Evolutionary conservation across 2,329 filamentous ascomycete species (phyloP), one percentile per base, ranked within the genome.

Genomic region (Ceratocystiopsis brevicomis): DNA sequence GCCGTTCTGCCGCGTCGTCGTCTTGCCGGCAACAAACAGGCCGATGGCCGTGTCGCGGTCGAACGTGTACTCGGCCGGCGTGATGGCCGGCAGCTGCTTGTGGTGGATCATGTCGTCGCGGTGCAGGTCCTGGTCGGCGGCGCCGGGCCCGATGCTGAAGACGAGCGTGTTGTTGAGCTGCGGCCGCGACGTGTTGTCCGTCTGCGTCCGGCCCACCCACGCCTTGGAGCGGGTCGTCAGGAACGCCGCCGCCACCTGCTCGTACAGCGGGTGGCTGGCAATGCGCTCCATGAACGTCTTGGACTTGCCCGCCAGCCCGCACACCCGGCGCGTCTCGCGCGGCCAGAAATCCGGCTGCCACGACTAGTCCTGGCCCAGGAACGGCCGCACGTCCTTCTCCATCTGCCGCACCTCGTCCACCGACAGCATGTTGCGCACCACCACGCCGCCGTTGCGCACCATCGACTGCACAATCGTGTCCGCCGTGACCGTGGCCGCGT

Each of bases 1-100:
- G 2, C 59, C 59, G 44, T 61, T 61, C 15, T 49, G 40, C 6
- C 45, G 47, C 1, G 57, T 60, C 6, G 43, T 47, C 41, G 39
- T 36, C 41, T 53, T 58, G 6, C 52, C 59, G 0, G 55, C 59
- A 6, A 61, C 54, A 44, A 61, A 61, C 21, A 60, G 53, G 32
- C 57, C 54, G 25, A 55, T 52, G 6, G 48, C 51, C 12, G 47
- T 43, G 41, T 56, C 55, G 1, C 51, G 49, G 39, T 52, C 52
- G 3, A 53, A 33, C 15, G 38, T 25, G 39, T 48, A 32, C 18
- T 40, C 35, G 4, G 36, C 40, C n/a, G 19, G 4, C 19, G 19
- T 21, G 19, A 40, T 19, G 30, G 19, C 19, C 19, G 19, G 19
- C 19, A 21, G 19, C 19, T 21, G 19, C 19, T 49, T 48, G 35